These are phyloP conservation scores for Dactylella cylindrospora DNA, from an alignment of 2,329 filamentous ascomycete species.

Conservation along the genomic window DNA sequence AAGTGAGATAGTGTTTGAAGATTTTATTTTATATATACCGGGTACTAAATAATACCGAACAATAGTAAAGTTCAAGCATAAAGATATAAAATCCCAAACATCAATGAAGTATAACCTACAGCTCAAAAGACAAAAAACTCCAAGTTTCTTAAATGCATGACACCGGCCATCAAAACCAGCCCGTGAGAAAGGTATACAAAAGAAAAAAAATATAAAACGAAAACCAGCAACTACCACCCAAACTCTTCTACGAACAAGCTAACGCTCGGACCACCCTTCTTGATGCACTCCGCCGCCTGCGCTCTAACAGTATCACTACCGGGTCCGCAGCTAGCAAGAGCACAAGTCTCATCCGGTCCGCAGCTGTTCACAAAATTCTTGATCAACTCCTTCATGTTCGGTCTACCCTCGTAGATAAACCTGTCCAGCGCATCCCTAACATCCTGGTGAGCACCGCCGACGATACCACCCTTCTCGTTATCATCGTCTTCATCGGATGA, in stretches of 20 bases:
- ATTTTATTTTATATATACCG: too few relatives aligned
- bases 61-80: too few relatives aligned
- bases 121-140: not conserved
- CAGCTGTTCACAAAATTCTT: conserved; percentile 34
- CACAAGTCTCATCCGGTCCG: conserved; percentile 39
- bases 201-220: conserved; percentile 4
- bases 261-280: conserved; percentile 42
- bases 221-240: conserved; percentile 28
- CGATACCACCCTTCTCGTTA: not conserved
- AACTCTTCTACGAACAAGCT: conserved; percentile 44
- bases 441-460: conserved; percentile 33
- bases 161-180: not conserved
- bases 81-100: too few relatives aligned
- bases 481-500: conserved; percentile 22
- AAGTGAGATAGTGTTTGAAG: too few relatives aligned
- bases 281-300: conserved; percentile 25
- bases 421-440: conserved; percentile 34
- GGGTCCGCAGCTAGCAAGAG: conserved; percentile 28
- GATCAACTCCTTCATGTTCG: conserved; percentile 38
- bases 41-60: too few relatives aligned
- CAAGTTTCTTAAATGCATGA: conserved; percentile 19
- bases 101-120: too few relatives aligned
- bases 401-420: conserved; percentile 41
- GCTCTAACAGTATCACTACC: conserved; percentile 36
- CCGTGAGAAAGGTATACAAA: conserved; percentile 1